These are phyloP conservation scores for Leishmania arabica DNA, from an alignment of 208 protist species.

Conservation along the genomic window DNA sequence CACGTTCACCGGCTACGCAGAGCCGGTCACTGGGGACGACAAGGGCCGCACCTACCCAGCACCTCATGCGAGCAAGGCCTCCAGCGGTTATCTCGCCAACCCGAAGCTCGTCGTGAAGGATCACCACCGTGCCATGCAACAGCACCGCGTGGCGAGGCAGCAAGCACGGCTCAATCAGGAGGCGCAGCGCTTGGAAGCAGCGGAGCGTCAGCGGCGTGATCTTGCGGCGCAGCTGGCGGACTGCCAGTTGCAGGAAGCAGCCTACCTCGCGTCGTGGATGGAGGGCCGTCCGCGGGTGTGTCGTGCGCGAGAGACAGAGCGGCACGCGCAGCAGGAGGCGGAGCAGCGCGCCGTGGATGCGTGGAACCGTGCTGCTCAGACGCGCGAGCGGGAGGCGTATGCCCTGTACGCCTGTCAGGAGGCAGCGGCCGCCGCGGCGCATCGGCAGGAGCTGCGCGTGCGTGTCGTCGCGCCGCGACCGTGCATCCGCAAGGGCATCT, in stretches of 20 bases:
- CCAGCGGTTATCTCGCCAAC: conserved; percentile 11
- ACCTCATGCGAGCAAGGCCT: conserved; percentile 5
- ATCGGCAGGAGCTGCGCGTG: conserved; percentile 27
- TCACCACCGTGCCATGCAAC: conserved; percentile 17
- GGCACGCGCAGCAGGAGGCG: conserved; percentile 7
- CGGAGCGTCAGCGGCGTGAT: conserved; percentile 24
- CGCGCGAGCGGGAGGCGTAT: conserved; percentile 18
- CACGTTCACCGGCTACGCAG: conserved; percentile 15
- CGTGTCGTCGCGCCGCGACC: conserved; percentile 18
- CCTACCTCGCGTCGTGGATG: conserved; percentile 25
- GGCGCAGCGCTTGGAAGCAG: conserved; percentile 31
- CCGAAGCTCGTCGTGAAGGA: conserved; percentile 22
- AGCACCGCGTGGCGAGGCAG: conserved; percentile 9
- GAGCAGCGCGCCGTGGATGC: conserved; percentile 1
- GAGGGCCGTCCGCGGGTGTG: conserved; percentile 26
- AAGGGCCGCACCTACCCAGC: not conserved
- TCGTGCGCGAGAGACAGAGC: conserved; percentile 22
- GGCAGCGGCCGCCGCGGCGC: conserved; percentile 7
- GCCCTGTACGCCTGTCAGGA: conserved; percentile 21
- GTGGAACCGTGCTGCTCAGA: conserved; percentile 9
- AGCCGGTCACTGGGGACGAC: not conserved
- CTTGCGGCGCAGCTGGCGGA: conserved; percentile 18
- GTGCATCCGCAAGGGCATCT: not conserved
- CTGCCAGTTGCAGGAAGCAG: conserved; percentile 4
- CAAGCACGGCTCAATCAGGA: conserved; percentile 21